phyloP scores from a whole-genome alignment of 179 eudicot species.

The Carnegiea gigantea region DNA sequence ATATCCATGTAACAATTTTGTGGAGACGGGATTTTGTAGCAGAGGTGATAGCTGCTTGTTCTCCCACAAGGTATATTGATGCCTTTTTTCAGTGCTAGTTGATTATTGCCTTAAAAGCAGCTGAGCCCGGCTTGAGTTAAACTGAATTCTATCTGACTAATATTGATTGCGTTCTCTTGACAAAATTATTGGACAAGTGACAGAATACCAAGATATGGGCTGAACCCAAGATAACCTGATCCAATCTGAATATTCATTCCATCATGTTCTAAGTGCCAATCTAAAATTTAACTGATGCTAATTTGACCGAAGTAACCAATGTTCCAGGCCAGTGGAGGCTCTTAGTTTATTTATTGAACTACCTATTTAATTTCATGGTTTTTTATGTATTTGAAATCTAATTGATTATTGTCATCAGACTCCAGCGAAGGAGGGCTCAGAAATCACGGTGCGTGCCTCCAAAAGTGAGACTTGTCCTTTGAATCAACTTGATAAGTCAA shows the following conservation, averaged over 20 bases:
- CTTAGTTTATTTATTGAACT: neutral
- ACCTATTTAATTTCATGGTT: neutral
- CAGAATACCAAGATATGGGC: too few relatives aligned
- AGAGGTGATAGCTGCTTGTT: slow-evolving; percentile 76
- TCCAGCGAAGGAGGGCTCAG: slow-evolving; percentile 31
- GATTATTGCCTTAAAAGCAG: neutral
- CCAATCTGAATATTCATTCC: too few relatives aligned
- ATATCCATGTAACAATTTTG: slow-evolving; percentile 72
- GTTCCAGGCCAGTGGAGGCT: too few relatives aligned
- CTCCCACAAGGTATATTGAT: slow-evolving; percentile 69
- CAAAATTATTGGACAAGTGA: too few relatives aligned
- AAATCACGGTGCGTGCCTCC: slow-evolving; percentile 5
- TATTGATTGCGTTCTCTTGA: too few relatives aligned
- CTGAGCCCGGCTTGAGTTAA: neutral
- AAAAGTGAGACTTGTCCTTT: slow-evolving; percentile 25
- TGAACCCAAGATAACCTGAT: too few relatives aligned
- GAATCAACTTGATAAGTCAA: slow-evolving; percentile 26
- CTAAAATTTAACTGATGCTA: neutral
- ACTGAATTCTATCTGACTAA: neutral
- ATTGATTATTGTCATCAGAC: slow-evolving; percentile 26
- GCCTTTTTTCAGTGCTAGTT: neutral
- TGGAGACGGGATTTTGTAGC: slow-evolving; percentile 58
- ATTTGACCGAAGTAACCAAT: neutral
- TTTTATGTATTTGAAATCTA: neutral
- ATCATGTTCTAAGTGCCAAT: neutral